Evolutionary conservation across 2,329 filamentous ascomycete species (phyloP), one percentile per base, ranked within the genome.

Genomic region (Phaeosphaeria sp.): DNA sequence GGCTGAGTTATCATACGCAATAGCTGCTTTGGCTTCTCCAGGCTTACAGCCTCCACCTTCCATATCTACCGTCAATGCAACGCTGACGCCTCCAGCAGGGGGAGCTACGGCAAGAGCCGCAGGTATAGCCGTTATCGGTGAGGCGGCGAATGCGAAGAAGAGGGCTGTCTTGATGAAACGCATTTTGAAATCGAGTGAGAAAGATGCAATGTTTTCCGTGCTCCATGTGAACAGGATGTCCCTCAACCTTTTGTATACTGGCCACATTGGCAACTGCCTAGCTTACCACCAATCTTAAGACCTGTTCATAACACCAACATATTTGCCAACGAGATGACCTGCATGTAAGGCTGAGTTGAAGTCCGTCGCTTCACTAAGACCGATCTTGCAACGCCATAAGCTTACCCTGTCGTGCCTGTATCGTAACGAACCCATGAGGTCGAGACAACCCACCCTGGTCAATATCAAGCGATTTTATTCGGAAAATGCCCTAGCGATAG

Each of bases 31-130:
- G 13, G 68, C 66, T n/a, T 62, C 59, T 18, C 66, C 67, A 13
- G 59, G 51, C 11, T 60, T 58, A 46, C 68, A 72, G 2, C 68
- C 68, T 47, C 61, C 65, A 20, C 70, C 70, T 21, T 67, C 64
- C 18, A 65, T 65, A 44, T 67, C 66, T 17, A 69, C 59, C n/a
- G 66, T 58, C 15, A 66, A 56, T 2, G 59, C 53, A 1, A 65
- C 36, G 10, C 54, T 56, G 13, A 66, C 60, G 6, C 33, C 46
- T n/a, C 67, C 67, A 46, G 52, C 50, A 1, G 65, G 62, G 11
- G 68, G 66, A 15, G 41, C 47, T 5, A 59, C 42, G 20, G 56
- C 54, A 15, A 36, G 30, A 13, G 30, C 30, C 30, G 30, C 30
- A 3, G 30, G 30, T 36, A 36, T 36, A 27, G 51, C 59, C 17